Evolutionary conservation across 2,329 filamentous ascomycete species (phyloP).

Genomic region (Colletotrichum costaricense): DNA sequence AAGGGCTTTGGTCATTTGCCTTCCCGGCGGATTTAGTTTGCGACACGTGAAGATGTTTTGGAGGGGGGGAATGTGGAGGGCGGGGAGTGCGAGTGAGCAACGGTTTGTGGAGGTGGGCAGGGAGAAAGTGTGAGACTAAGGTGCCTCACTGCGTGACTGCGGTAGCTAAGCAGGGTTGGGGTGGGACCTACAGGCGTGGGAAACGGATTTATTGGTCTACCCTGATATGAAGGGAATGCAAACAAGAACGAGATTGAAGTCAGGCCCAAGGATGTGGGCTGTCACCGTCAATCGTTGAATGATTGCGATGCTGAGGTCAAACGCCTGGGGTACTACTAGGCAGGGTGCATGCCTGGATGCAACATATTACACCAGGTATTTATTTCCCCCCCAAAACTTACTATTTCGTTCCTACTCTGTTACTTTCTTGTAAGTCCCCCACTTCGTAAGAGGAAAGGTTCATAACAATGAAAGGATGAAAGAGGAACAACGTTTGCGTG

Average conservation of each 20-base stretch:
- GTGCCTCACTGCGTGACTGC: not conserved
- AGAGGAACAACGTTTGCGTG: not conserved
- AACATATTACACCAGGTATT: not conserved
- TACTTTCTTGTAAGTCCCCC: not conserved
- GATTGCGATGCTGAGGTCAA: not conserved
- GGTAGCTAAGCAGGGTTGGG: not conserved
- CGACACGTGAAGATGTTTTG: constrained; percentile 23
- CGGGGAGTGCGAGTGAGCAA: not conserved
- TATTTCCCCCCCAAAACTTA: not conserved
- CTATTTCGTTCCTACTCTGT: not conserved
- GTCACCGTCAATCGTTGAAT: not conserved
- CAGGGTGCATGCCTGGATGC: constrained; percentile 1
- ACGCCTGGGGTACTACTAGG: not conserved
- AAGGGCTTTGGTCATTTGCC: constrained; percentile 17
- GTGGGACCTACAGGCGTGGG: not conserved
- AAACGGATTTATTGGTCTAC: not conserved
- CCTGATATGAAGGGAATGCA: not conserved
- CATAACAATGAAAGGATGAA: not conserved
- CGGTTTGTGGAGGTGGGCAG: not conserved
- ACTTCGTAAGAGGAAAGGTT: not conserved
- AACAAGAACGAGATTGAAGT: not conserved
- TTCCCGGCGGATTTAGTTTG: not conserved
- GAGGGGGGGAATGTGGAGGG: not conserved
- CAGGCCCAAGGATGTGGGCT: not conserved
- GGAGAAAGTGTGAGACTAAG: not conserved